These are phyloP conservation scores for Boletus coccyginus DNA, from an alignment of 768 basidiomycete species.

Conservation along the genomic window DNA sequence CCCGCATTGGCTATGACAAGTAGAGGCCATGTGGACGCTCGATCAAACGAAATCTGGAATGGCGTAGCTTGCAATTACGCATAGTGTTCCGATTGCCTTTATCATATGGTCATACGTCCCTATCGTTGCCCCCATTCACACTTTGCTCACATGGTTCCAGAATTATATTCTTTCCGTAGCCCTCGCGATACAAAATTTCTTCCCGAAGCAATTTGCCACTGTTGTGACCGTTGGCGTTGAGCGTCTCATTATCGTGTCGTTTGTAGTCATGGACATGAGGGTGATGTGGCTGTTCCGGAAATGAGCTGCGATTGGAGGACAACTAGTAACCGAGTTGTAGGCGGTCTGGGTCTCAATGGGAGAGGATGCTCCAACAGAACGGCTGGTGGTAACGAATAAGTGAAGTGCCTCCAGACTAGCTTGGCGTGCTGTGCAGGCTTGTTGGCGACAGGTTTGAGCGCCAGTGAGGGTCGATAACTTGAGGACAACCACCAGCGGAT, in stretches of 20 bases:
- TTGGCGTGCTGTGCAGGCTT: too few relatives aligned
- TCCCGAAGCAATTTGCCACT: background rate
- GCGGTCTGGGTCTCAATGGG: too few relatives aligned
- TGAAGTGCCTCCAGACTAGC: too few relatives aligned
- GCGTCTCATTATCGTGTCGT: conserved; percentile 3
- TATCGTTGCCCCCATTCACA: background rate
- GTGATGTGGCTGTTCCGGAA: conserved; percentile 8
- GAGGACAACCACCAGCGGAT: too few relatives aligned
- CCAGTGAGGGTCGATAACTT: too few relatives aligned
- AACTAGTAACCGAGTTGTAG: too few relatives aligned
- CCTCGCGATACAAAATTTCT: conserved; percentile 6
- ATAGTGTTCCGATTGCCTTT: conserved; percentile 10
- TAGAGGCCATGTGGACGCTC: background rate
- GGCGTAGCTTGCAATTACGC: conserved; percentile 10
- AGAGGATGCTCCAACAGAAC: too few relatives aligned
- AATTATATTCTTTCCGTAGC: conserved; percentile 5
- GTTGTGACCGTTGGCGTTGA: conserved; percentile 1
- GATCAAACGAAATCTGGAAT: conserved; percentile 1
- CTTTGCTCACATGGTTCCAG: background rate
- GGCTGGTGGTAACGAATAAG: too few relatives aligned
- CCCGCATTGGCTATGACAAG: background rate
- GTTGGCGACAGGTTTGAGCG: too few relatives aligned
- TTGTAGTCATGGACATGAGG: background rate
- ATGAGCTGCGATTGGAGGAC: too few relatives aligned
- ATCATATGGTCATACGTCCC: conserved; percentile 16